phyloP scores from a whole-genome alignment of 495 filamentous ascomycete species.

The Aspergillus diversus region DNA sequence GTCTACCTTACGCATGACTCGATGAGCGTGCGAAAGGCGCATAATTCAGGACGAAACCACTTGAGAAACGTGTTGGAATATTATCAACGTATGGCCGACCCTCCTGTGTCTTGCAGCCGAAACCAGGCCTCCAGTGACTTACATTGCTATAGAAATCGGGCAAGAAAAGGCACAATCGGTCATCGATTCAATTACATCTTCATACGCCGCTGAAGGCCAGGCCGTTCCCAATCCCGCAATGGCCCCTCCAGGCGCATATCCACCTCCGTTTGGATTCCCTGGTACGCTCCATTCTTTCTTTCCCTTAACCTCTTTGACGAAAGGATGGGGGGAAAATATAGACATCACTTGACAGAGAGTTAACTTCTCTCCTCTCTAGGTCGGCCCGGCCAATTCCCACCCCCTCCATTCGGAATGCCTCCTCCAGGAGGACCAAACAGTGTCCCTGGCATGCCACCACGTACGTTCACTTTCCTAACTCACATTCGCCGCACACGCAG shows the following conservation, averaged over 20 bases:
- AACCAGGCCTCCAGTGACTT: no score
- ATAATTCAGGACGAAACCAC: constrained; percentile 96
- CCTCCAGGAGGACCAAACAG: constrained; percentile 44
- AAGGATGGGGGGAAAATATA: no score
- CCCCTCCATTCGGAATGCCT: constrained; percentile 59
- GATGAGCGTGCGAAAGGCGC: constrained; percentile 98
- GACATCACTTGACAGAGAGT: no score
- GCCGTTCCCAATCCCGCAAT: constrained; percentile 82
- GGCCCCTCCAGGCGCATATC: constrained; percentile 52
- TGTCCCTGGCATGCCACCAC: constrained; percentile 49
- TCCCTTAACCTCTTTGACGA: no score
- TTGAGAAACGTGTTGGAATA: constrained; percentile 97
- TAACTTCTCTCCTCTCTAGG: constrained; percentile 24
- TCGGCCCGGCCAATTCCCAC: constrained; percentile 55
- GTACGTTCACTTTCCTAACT: constrained; percentile 36
- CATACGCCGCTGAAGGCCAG: constrained; percentile 93
- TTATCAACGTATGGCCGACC: constrained; percentile 76
- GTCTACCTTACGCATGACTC: constrained; percentile 99
- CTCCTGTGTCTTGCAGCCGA: background rate
- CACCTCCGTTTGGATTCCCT: constrained; percentile 60
- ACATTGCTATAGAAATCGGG: constrained; percentile 72
- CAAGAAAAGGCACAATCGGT: constrained; percentile 98
- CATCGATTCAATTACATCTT: constrained; percentile 94
- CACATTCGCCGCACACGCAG: constrained; percentile 9
- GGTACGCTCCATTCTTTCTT: constrained; percentile 40